Conservation (phyloP, 164 flowering plant genomes). For the Buxus sempervirens region DNA sequence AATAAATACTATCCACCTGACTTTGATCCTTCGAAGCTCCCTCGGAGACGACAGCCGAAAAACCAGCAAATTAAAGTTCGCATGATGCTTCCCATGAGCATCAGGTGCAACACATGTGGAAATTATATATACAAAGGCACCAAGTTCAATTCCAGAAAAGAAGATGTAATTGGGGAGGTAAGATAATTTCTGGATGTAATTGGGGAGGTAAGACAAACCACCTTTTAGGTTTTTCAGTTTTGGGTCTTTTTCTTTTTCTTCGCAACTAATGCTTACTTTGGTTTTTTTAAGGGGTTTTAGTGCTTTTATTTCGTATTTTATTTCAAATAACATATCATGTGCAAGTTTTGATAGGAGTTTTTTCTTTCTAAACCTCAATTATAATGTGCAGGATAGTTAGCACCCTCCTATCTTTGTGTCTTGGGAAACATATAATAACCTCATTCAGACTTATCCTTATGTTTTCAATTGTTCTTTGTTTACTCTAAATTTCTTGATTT, state of each 20-base stretch:
- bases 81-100: slow-evolving; percentile 97
- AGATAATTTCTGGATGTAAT: slow-evolving; percentile 46
- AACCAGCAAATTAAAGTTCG: slow-evolving; percentile 91
- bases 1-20: slow-evolving; percentile 98
- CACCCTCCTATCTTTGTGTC: background rate
- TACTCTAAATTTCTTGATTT: background rate
- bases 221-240: no score
- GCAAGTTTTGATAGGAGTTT: background rate
- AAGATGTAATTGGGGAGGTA: slow-evolving; percentile 86
- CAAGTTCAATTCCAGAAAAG: slow-evolving; percentile 88
- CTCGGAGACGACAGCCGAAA: slow-evolving; percentile 61
- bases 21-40: slow-evolving; percentile 88
- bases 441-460: no score
- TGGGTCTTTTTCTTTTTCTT: background rate
- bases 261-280: no score
- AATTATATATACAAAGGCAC: slow-evolving; percentile 90
- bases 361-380: background rate
- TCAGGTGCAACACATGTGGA: slow-evolving; percentile 78
- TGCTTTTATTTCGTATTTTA: background rate
- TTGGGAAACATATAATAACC: no score
- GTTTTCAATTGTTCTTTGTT: no score
- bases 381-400: background rate
- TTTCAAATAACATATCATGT: no score
- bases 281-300: background rate
- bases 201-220: slow-evolving; percentile 65